A percentile compares a stretch with the other conserved stretches of the same genome.
Evolutionary conservation across 2,329 filamentous ascomycete genomes (phyloP).

Genomic region (Ceratocystis lukuohia): DNA sequence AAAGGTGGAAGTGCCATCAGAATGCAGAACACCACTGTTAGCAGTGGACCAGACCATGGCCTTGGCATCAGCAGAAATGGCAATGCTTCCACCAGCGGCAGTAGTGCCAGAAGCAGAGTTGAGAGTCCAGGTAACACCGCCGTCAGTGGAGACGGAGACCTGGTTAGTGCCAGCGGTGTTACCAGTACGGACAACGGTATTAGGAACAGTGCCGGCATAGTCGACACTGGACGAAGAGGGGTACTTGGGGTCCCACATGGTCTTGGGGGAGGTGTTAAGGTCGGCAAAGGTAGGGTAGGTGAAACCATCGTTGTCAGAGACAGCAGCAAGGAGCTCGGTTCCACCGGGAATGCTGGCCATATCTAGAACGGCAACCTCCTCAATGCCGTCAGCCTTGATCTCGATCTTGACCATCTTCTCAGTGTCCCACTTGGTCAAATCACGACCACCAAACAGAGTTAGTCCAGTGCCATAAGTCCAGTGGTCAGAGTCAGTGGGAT

Average conservation of each 20-base stretch:
- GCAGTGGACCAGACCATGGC: slow-evolving; percentile 27
- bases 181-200: slow-evolving; percentile 38
- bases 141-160: slow-evolving; percentile 15
- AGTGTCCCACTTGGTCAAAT: slow-evolving; percentile 43
- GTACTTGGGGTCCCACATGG: slow-evolving; percentile 37
- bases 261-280: slow-evolving; percentile 32
- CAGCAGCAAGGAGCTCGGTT: slow-evolving; percentile 37
- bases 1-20: slow-evolving; percentile 4
- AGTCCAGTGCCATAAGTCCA: slow-evolving; percentile 48
- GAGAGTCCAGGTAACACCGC: slow-evolving; percentile 6
- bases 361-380: slow-evolving; percentile 38
- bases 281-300: slow-evolving; percentile 30
- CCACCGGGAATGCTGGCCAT: slow-evolving; percentile 38
- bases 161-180: slow-evolving; percentile 32
- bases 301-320: slow-evolving; percentile 41
- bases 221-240: slow-evolving; percentile 35
- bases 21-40: slow-evolving; percentile 13
- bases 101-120: slow-evolving; percentile 13
- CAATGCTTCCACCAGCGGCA: slow-evolving; percentile 8
- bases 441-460: slow-evolving; percentile 41
- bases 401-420: slow-evolving; percentile 35
- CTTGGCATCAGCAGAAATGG: slow-evolving; percentile 22
- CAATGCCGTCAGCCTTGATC: slow-evolving; percentile 41
- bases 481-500: slow-evolving; percentile 45
- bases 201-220: slow-evolving; percentile 34